These are phyloP conservation scores for Talaromyces sp. DNA, from an alignment of 2,329 filamentous ascomycete genomes.

Conservation along the genomic window DNA sequence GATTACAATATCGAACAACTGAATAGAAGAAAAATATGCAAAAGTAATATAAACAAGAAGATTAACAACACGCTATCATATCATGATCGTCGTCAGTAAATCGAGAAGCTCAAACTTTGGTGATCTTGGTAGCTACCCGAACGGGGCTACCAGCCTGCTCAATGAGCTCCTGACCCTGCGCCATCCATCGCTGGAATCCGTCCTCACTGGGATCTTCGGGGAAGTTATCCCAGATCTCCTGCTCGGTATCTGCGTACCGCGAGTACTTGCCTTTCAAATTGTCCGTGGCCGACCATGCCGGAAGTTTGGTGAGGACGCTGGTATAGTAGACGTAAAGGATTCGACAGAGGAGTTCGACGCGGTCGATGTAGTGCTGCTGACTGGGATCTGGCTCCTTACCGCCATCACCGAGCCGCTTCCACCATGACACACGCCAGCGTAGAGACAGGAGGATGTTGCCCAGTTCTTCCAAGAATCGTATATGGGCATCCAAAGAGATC, in stretches of 20 bases:
- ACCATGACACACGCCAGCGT: constrained; percentile 47
- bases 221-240: constrained; percentile 43
- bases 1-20: background rate
- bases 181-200: constrained; percentile 43
- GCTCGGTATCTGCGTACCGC: constrained; percentile 41
- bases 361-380: constrained; percentile 40
- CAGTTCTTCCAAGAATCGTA: constrained; percentile 40
- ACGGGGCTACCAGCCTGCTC: constrained; percentile 38
- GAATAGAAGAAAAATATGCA: background rate
- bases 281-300: constrained; percentile 36
- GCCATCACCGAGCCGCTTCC: constrained; percentile 42
- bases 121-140: constrained; percentile 21
- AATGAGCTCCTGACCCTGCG: constrained; percentile 38
- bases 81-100: background rate
- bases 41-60: constrained; percentile 5
- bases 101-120: constrained; percentile 12
- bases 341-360: constrained; percentile 41
- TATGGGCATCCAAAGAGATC: constrained; percentile 41
- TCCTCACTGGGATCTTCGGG: constrained; percentile 37
- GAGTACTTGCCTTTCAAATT: constrained; percentile 42
- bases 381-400: constrained; percentile 34
- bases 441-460: constrained; percentile 42
- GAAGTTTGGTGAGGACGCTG: constrained; percentile 41
- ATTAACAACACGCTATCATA: background rate
- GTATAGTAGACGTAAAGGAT: constrained; percentile 49